Evolutionary conservation across 2,329 filamentous ascomycete genomes (phyloP).

Genomic region (Aspergillus melleus): DNA sequence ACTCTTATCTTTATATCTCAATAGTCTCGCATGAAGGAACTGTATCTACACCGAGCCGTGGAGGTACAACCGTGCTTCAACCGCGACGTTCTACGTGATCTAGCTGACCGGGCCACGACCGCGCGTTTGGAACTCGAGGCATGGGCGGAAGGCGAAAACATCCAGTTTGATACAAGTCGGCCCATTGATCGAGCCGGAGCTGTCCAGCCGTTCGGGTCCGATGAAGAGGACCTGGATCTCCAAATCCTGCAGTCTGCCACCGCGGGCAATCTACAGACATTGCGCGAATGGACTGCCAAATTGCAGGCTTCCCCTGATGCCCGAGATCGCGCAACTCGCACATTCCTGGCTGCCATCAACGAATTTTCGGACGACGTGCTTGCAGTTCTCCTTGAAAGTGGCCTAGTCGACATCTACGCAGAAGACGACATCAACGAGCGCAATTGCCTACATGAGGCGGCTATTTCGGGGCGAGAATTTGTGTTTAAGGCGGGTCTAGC

Average conservation of each 20-base stretch:
- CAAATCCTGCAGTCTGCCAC: slow-evolving; percentile 82
- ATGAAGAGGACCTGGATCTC: slow-evolving; percentile 86
- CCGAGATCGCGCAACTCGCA: slow-evolving; percentile 78
- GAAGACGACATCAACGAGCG: slow-evolving; percentile 98
- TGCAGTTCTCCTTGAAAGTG: slow-evolving; percentile 73
- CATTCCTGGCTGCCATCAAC: slow-evolving; percentile 85
- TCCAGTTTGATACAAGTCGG: slow-evolving; percentile 68
- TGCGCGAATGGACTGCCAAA: slow-evolving; percentile 78
- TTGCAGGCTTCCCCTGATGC: slow-evolving; percentile 63
- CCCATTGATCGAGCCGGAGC: slow-evolving; percentile 40
- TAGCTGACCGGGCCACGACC: slow-evolving; percentile 97
- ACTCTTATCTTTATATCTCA: not conserved
- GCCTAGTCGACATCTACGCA: slow-evolving; percentile 82
- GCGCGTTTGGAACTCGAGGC: slow-evolving; percentile 91
- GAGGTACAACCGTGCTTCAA: slow-evolving; percentile 99
- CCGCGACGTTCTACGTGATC: slow-evolving; percentile 89
- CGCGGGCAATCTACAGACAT: slow-evolving; percentile 71
- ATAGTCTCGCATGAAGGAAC: slow-evolving; percentile 90
- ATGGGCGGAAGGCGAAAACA: slow-evolving; percentile 94
- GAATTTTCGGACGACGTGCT: slow-evolving; percentile 79
- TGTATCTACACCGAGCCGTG: slow-evolving; percentile 92
- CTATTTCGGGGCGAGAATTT: slow-evolving; percentile 82
- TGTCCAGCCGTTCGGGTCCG: slow-evolving; percentile 59
- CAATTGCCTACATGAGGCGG: slow-evolving; percentile 94
- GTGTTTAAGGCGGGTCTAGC: slow-evolving; percentile 76